Evolutionary conservation across 208 protist species (phyloP).

Genomic region (Trypanosoma melophagium): DNA sequence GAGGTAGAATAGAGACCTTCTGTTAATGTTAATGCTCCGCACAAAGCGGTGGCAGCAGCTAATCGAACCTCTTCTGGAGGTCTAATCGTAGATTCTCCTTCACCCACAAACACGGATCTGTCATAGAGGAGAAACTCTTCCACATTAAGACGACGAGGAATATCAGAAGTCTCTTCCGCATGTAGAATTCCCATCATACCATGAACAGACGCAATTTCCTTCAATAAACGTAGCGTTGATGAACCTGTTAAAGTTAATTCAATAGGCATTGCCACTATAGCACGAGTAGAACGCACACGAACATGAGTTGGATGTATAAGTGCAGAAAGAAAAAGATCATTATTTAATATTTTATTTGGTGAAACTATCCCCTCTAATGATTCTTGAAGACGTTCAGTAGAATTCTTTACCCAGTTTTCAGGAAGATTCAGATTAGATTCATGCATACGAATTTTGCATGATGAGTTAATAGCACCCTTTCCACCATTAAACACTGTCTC

Average conservation of each 20-base stretch:
- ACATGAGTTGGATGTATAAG: conserved; percentile 80
- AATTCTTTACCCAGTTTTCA: conserved; percentile 23
- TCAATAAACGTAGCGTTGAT: conserved; percentile 50
- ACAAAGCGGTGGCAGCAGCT: conserved; percentile 64
- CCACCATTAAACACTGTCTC: not conserved
- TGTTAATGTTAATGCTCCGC: conserved; percentile 49
- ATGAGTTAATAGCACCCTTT: not conserved
- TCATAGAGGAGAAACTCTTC: conserved; percentile 49
- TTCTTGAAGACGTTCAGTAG: conserved; percentile 25
- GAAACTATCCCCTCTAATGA: conserved; percentile 52
- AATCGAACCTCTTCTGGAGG: conserved; percentile 64
- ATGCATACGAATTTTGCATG: conserved; percentile 12
- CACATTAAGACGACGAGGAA: conserved; percentile 29
- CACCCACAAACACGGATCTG: conserved; percentile 10
- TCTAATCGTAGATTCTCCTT: not conserved
- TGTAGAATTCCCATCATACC: conserved; percentile 28
- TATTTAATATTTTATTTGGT: conserved; percentile 19
- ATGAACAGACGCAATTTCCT: conserved; percentile 31
- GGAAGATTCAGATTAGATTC: conserved; percentile 21
- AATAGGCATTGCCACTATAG: conserved; percentile 63
- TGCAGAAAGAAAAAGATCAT: conserved; percentile 69
- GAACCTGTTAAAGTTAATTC: conserved; percentile 55
- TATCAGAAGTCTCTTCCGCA: conserved; percentile 18
- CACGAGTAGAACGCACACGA: conserved; percentile 10
- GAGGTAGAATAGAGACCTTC: conserved; percentile 33